Evolutionary conservation across 768 basidiomycete species (phyloP).

Genomic region (Pilatotrama ljubarskyi): DNA sequence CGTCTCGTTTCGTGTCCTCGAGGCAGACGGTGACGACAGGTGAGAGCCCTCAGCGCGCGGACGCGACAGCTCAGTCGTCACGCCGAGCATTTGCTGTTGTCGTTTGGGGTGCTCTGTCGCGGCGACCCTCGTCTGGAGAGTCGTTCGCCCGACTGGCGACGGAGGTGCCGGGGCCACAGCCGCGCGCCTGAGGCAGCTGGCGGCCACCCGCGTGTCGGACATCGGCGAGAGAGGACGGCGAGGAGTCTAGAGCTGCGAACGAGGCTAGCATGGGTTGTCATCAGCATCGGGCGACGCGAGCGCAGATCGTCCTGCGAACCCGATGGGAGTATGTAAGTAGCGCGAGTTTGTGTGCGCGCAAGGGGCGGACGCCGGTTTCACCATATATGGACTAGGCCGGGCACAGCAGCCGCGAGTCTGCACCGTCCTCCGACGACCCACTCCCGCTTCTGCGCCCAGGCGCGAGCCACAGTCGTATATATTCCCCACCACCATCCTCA

Average conservation of each 20-base stretch:
- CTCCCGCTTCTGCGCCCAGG: background rate
- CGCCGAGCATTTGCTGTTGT: background rate
- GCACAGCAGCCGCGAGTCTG: background rate
- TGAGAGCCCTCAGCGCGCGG: background rate
- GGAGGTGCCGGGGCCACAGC: background rate
- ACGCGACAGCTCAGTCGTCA: background rate
- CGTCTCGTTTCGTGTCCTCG: slow-evolving; percentile 14
- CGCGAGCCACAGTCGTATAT: background rate
- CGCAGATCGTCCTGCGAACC: background rate
- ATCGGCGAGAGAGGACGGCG: background rate
- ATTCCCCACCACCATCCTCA: background rate
- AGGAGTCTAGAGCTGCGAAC: too few relatives aligned
- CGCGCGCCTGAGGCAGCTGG: too few relatives aligned
- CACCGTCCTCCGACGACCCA: background rate
- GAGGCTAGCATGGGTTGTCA: background rate
- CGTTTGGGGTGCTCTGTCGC: background rate
- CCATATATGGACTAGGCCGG: background rate
- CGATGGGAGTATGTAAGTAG: background rate
- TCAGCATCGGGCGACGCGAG: background rate
- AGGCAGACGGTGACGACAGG: background rate
- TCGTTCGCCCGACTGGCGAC: background rate
- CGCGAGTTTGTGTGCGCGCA: background rate
- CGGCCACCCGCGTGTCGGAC: background rate
- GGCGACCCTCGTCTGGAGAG: background rate
- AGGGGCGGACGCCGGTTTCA: background rate